Base-by-base conservation (phyloP, 352 stramenopile species). In the Phytopythium litorale region DNA sequence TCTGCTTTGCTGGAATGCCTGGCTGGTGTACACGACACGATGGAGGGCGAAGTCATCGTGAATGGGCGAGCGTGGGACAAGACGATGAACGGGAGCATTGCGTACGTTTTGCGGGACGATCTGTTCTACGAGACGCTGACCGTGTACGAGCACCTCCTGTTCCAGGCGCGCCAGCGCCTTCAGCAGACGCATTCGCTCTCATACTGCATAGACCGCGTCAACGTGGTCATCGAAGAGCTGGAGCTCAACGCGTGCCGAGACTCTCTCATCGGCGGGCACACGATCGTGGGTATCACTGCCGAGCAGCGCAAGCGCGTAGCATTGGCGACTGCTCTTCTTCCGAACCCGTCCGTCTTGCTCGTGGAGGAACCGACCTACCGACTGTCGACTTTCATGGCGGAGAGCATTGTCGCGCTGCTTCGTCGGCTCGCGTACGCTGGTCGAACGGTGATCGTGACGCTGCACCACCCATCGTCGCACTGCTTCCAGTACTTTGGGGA, bases 1-100 rank as follows among this genome's bases (percentile, higher is more conserved):
- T 91, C 84, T 1, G 97, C 94, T 7, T 71, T 98, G 16, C 81
- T 98, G 13, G 93, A 98, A 59, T 94, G 97, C 12, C 85, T 98
- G 19, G 79, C 92, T 3, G 75, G 95, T 5, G 74, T 87, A 40
- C 96, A 98, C 60, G 88, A 81, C 23, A 78, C 74, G 7, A 91
- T 94, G 55, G 74, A 77, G n/a, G 78, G 86, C 33, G 73, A 71
- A 25, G 77, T 87, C 49, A 78, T 58, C 19, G 77, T 98, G 32
- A 88, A 81, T 53, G 93, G 92, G 18, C 62, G 62, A 5, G 28
- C 63, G 12, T 84, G 72, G 77, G 79, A 70, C 48, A 70, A 77
- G 38, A 65, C 53, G 32, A 64, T 75, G 62, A 67, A 69, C 16
- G 65, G 65, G 8, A 73, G 68, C 28, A 48, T 73, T 18, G 66